phyloP scores from a whole-genome alignment of 805 yeast genomes.

The Candida ponderosae region DNA sequence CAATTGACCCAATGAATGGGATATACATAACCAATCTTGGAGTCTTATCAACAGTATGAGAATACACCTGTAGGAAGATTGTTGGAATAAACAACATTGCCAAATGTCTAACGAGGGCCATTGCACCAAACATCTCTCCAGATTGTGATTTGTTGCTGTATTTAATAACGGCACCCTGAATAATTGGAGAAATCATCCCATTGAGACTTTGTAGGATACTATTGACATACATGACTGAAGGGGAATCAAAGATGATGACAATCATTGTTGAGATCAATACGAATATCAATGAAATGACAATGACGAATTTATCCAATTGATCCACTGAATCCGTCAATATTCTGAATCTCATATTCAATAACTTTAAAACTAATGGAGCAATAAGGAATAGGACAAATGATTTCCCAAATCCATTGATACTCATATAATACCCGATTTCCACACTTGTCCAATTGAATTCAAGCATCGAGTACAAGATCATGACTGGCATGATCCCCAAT shows the following conservation, averaged over 20 bases:
- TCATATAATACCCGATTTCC: conserved; percentile 18
- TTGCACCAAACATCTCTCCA: conserved; percentile 17
- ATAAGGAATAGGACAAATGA: conserved; percentile 8
- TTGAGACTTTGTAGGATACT: conserved; percentile 10
- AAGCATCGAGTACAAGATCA: conserved; percentile 12
- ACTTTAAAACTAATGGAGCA: conserved; percentile 7
- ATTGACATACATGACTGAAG: conserved; percentile 7
- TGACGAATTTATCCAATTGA: background rate
- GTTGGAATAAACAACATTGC: conserved; percentile 12
- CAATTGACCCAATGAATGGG: conserved; percentile 1
- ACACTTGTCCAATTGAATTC: conserved; percentile 16
- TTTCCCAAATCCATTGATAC: conserved; percentile 16
- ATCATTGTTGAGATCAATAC: conserved; percentile 1
- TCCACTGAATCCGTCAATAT: background rate
- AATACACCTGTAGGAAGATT: conserved; percentile 11
- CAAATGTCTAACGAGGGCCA: conserved; percentile 13
- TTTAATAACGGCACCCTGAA: conserved; percentile 11
- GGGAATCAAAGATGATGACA: background rate
- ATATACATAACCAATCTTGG: conserved; percentile 3
- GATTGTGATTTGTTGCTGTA: conserved; percentile 10
- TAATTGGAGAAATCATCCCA: conserved; percentile 14
- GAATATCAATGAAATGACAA: background rate
- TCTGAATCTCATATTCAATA: background rate
- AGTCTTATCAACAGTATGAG: conserved; percentile 5
- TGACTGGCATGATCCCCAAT: conserved; percentile 14